Conservation (phyloP, 495 filamentous ascomycete species). For the Lichina pygmaea region DNA sequence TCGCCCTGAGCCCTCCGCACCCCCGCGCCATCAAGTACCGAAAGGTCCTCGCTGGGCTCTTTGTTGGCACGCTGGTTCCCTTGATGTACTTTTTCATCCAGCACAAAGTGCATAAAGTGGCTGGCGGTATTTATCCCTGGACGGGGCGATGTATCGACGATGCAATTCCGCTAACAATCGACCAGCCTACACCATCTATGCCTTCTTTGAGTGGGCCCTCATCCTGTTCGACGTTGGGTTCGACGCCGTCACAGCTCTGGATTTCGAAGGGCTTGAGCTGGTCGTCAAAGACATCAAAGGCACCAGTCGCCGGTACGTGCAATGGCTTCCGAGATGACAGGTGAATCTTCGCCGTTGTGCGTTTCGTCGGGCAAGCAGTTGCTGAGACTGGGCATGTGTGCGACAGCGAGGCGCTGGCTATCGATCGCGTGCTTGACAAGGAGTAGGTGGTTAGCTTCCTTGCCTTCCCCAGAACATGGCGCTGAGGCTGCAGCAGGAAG, state of each 20-base stretch:
- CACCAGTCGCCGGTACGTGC: constrained; percentile 95
- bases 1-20: constrained; percentile 73
- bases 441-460: constrained; percentile 28
- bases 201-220: constrained; percentile 93
- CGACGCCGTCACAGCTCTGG: constrained; percentile 85
- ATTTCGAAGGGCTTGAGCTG: constrained; percentile 78
- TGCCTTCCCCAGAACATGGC: constrained; percentile 1
- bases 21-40: constrained; percentile 62
- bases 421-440: constrained; percentile 64
- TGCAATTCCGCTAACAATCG: neutral
- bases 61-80: constrained; percentile 77
- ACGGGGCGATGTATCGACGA: too few species aligned
- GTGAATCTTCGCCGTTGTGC: neutral
- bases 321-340: constrained; percentile 70
- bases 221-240: constrained; percentile 91
- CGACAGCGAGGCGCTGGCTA: constrained; percentile 31
- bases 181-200: constrained; percentile 88
- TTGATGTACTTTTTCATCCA: constrained; percentile 96
- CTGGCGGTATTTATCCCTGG: constrained; percentile 51
- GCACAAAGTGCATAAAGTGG: constrained; percentile 84
- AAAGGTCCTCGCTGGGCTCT: constrained; percentile 56
- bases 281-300: constrained; percentile 75
- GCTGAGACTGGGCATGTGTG: neutral
- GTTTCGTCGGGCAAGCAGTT: constrained; percentile 16
- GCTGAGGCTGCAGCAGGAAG: constrained; percentile 26